Evolutionary conservation across 1,139 yeast species (phyloP).

Genomic region (Suhomyces atakaporum): DNA sequence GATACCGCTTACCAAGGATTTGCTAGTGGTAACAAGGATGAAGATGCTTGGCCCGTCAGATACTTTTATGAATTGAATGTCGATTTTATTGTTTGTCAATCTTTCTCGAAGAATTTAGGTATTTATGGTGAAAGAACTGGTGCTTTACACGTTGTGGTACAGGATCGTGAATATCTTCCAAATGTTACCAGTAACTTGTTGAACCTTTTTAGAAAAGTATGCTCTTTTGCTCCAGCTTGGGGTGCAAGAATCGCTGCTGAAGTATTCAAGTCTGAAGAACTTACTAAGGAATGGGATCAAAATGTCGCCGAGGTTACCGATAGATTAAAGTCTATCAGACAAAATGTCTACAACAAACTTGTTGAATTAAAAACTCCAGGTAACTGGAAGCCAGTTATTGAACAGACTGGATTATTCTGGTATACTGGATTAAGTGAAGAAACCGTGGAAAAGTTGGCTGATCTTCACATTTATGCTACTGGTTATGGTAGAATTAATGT

Average conservation of each 20-base stretch:
- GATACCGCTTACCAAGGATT: constrained; percentile 96
- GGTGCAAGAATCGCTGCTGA: constrained; percentile 45
- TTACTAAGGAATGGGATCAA: constrained; percentile 34
- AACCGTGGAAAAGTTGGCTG: constrained; percentile 34
- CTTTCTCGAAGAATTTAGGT: constrained; percentile 50
- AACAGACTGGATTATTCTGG: constrained; percentile 49
- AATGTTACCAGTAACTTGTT: constrained; percentile 31
- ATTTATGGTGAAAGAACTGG: constrained; percentile 49
- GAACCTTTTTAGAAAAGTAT: constrained; percentile 36
- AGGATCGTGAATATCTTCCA: constrained; percentile 21
- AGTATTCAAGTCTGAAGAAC: constrained; percentile 27
- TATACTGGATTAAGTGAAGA: constrained; percentile 38
- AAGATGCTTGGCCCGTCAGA: constrained; percentile 27
- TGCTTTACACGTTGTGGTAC: constrained; percentile 39
- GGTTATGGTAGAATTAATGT: constrained; percentile 44
- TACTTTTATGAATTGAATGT: constrained; percentile 19
- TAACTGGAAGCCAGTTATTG: constrained; percentile 39
- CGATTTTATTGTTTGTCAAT: constrained; percentile 37
- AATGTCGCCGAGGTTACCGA: constrained; percentile 33
- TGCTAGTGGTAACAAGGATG: constrained; percentile 23
- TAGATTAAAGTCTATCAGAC: constrained; percentile 35
- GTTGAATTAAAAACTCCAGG: constrained; percentile 43
- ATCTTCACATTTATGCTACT: constrained; percentile 42
- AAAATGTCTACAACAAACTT: constrained; percentile 29
- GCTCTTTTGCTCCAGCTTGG: constrained; percentile 50